Conservation (phyloP, 2,329 filamentous ascomycete species). For the Drechmeria coniospora region DNA sequence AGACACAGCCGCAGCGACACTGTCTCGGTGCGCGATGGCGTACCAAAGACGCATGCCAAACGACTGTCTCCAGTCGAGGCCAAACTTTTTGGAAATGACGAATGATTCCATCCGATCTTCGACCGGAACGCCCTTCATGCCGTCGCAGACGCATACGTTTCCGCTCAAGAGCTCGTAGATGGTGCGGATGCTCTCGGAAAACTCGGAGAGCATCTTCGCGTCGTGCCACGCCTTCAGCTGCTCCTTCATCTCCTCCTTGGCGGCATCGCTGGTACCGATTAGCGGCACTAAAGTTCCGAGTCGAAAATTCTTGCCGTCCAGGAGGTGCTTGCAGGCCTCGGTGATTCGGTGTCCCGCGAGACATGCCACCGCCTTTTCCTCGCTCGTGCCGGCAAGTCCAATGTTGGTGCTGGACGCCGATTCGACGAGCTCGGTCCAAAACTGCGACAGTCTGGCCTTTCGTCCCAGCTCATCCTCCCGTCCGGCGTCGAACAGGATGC, state of each 20-base stretch:
- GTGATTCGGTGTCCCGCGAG: conserved; percentile 65
- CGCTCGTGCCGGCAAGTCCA: conserved; percentile 44
- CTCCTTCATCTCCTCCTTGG: conserved; percentile 58
- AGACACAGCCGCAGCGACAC: conserved; percentile 55
- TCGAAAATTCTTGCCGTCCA: conserved; percentile 63
- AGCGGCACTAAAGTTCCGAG: conserved; percentile 75
- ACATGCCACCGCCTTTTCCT: conserved; percentile 72
- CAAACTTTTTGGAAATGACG: conserved; percentile 67
- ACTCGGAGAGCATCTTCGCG: conserved; percentile 72
- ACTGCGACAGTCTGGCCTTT: conserved; percentile 50
- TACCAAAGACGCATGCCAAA: conserved; percentile 92
- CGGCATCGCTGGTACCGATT: conserved; percentile 56
- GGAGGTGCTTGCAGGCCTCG: conserved; percentile 68
- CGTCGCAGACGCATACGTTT: conserved; percentile 71
- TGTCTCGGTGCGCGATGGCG: conserved; percentile 50
- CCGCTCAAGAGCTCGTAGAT: conserved; percentile 83
- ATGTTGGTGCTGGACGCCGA: conserved; percentile 37
- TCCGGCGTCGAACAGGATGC: conserved; percentile 64
- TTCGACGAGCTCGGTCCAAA: conserved; percentile 53
- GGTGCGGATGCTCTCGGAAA: conserved; percentile 67
- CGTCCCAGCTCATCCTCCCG: conserved; percentile 25
- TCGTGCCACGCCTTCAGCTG: conserved; percentile 78
- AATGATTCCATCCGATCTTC: conserved; percentile 76
- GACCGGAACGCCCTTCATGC: conserved; percentile 52
- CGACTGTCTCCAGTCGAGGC: conserved; percentile 81